Evolutionary conservation across 345 rosid species (phyloP), one percentile per base, ranked within the genome.

Genomic region (Gossypium sturtianum): DNA sequence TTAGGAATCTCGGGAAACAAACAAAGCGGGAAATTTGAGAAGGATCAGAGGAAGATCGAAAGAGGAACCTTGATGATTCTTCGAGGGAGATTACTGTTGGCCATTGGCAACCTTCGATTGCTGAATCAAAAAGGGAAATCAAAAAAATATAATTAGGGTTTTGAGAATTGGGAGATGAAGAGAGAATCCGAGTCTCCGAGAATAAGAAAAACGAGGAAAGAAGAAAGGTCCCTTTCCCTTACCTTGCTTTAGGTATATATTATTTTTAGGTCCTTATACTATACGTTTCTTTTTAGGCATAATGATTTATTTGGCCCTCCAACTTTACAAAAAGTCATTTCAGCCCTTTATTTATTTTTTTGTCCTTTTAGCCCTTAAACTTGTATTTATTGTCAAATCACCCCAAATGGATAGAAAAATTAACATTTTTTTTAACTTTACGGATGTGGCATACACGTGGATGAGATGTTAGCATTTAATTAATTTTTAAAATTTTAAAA

Each of bases 11-110:
- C n/a, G 2, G 56, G 53, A 66, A 53, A 48, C 45, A 72, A 73
- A 76, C 65, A 38, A 66, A 25, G 78, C 47, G 3, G 41, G 23
- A 7, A 56, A 34, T 54, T 19, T 38, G 51, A 74, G 67, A 71
- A 65, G 43, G 75, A 85, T 77, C 78, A 47, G 34, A 12, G 25
- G 53, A 73, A 52, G 77, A 83, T 70, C 67, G 59, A 65, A 25
- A 66, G 71, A 49, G 68, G 68, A 66, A 95, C 99, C 99, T 95
- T 95, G 84, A 95, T 95, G 85, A 95, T 95, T 83, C 99, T 81
- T 23, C 97, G 87, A n/a, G 99, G 98, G 11, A 95, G 94, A 86
- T 90, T 95, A 81, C 96, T 90, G 86, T 87, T 93, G 9, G 99
- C 98, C 99, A 95, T 89, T 77, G 77, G 63, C 19, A 34, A 64